These are phyloP conservation scores for Serendipita vermifera DNA, from an alignment of 768 basidiomycete genomes.

Conservation along the genomic window DNA sequence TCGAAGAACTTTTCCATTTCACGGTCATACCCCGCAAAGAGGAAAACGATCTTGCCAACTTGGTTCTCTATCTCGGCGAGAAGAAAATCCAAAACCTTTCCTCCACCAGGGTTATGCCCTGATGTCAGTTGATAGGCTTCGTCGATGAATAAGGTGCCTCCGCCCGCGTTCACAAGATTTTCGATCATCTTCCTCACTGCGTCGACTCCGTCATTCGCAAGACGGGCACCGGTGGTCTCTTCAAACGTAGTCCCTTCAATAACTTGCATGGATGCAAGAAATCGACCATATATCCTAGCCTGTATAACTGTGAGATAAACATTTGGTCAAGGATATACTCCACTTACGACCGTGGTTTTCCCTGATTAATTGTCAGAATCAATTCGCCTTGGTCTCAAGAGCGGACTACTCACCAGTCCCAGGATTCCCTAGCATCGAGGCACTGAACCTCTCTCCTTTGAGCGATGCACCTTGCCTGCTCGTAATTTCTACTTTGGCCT, in stretches of 20 bases:
- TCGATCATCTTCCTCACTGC: conserved; percentile 40
- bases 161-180: conserved; percentile 36
- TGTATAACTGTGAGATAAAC: no score
- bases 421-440: conserved; percentile 53
- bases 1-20: conserved; percentile 71
- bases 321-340: no score
- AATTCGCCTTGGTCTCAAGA: not conserved
- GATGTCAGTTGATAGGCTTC: conserved; percentile 56
- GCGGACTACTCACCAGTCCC: conserved; percentile 44
- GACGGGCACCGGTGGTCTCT: conserved; percentile 49
- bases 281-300: conserved; percentile 49
- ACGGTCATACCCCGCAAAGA: conserved; percentile 56
- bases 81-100: conserved; percentile 52
- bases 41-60: conserved; percentile 50
- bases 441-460: conserved; percentile 47
- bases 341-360: conserved; percentile 45
- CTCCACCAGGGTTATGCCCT: conserved; percentile 33
- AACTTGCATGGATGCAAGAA: conserved; percentile 41
- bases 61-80: conserved; percentile 66
- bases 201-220: conserved; percentile 44
- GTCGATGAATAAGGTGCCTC: conserved; percentile 56
- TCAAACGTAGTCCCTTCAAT: conserved; percentile 41
- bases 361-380: conserved; percentile 26
- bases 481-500: conserved; percentile 34
- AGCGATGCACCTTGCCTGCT: conserved; percentile 41